Evolutionary conservation across 352 stramenopile species (phyloP).

Genomic region (Pythium monospermum): DNA sequence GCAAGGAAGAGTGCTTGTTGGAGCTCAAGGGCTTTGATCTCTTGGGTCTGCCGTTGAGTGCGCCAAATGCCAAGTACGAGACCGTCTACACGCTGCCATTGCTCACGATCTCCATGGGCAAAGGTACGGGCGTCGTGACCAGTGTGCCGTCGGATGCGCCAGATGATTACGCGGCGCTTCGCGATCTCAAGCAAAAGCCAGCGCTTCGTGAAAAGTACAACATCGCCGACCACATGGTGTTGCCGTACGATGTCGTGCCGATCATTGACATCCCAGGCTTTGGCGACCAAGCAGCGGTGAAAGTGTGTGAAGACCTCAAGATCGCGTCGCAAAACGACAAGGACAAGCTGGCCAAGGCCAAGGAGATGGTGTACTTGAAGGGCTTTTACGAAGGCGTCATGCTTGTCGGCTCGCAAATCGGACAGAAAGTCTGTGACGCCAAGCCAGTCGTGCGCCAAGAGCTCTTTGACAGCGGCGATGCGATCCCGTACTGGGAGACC

Average conservation of each 20-base stretch:
- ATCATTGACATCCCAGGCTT: slow-evolving; percentile 99
- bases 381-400: slow-evolving; percentile 99
- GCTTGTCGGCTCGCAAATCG: slow-evolving; percentile 96
- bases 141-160: slow-evolving; percentile 98
- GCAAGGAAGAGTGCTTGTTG: slow-evolving; percentile 83
- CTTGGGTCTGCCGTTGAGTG: slow-evolving; percentile 93
- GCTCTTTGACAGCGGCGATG: slow-evolving; percentile 92
- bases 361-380: slow-evolving; percentile 98
- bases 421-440: slow-evolving; percentile 95
- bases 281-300: slow-evolving; percentile 93
- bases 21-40: slow-evolving; percentile 96
- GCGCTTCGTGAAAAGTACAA: slow-evolving; percentile 98
- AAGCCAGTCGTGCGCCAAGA: slow-evolving; percentile 97
- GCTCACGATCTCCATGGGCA: slow-evolving; percentile 99
- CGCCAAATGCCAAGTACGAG: slow-evolving; percentile 96
- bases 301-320: slow-evolving; percentile 96
- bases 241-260: slow-evolving; percentile 97
- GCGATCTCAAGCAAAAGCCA: slow-evolving; percentile 98
- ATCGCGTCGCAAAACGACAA: slow-evolving; percentile 99
- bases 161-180: slow-evolving; percentile 98
- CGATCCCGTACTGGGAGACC: slow-evolving; percentile 98
- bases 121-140: slow-evolving; percentile 99
- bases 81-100: slow-evolving; percentile 99
- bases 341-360: slow-evolving; percentile 98
- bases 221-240: slow-evolving; percentile 97